phyloP scores from a whole-genome alignment of 352 stramenopile species.

The Elongisporangium undulatum region DNA sequence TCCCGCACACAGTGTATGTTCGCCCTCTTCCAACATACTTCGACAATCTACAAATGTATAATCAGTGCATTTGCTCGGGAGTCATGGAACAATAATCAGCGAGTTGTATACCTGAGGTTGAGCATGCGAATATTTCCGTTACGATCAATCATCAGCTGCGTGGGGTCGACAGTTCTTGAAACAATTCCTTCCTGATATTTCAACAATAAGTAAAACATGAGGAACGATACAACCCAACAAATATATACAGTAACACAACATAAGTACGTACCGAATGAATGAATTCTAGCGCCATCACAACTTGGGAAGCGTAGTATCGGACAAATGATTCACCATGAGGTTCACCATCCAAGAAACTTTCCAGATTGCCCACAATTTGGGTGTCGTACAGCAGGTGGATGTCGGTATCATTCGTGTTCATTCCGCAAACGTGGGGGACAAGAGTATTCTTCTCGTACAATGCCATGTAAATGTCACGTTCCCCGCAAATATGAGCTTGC shows the following conservation, averaged over 20 bases:
- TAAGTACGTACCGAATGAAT: conserved; percentile 54
- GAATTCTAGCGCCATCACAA: conserved; percentile 78
- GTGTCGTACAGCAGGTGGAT: conserved; percentile 82
- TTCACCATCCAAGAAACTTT: conserved; percentile 70
- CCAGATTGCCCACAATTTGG: conserved; percentile 77
- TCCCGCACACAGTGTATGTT: conserved; percentile 86
- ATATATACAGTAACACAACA: background rate
- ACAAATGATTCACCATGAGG: conserved; percentile 73
- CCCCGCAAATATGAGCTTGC: conserved; percentile 76
- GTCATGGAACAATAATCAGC: background rate
- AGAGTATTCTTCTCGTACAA: conserved; percentile 76
- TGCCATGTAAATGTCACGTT: conserved; percentile 82
- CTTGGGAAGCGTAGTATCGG: conserved; percentile 82
- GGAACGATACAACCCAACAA: background rate
- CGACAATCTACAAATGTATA: conserved; percentile 39
- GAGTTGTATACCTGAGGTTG: conserved; percentile 53
- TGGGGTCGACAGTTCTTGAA: conserved; percentile 71
- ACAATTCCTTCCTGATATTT: conserved; percentile 66
- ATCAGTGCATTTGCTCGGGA: background rate
- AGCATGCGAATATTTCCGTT: conserved; percentile 82
- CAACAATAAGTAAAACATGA: conserved; percentile 1
- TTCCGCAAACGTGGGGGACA: conserved; percentile 59
- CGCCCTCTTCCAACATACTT: conserved; percentile 83
- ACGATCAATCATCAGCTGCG: conserved; percentile 75
- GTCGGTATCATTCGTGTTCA: conserved; percentile 75